Evolutionary conservation across 2,329 filamentous ascomycete species (phyloP).

Genomic region (Colletotrichum ledebouriae): DNA sequence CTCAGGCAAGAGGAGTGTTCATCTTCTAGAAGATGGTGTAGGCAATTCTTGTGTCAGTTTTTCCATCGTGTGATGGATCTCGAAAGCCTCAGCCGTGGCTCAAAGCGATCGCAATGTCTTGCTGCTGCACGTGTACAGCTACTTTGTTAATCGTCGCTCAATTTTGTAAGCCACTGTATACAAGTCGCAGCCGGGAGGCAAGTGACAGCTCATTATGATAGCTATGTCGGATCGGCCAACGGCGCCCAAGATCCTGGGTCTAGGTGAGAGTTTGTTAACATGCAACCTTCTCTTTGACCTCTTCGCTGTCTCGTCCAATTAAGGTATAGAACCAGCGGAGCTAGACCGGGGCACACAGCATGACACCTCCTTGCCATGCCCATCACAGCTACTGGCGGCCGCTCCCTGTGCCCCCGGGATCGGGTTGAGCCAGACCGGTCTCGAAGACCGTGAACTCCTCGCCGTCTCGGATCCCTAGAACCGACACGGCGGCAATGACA

Average conservation of each 20-base stretch:
- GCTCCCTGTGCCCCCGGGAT: constrained; percentile 12
- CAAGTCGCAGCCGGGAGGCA: constrained; percentile 6
- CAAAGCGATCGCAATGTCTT: constrained; percentile 22
- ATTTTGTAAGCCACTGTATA: constrained; percentile 10
- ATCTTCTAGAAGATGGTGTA: background rate
- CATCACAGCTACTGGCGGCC: constrained; percentile 19
- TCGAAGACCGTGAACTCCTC: constrained; percentile 10
- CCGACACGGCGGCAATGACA: background rate
- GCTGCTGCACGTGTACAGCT: constrained; percentile 6
- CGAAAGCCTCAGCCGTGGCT: constrained; percentile 1
- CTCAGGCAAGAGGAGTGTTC: background rate
- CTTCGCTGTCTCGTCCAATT: constrained; percentile 18
- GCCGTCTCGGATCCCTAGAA: constrained; percentile 4
- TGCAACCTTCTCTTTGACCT: background rate
- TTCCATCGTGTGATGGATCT: constrained; percentile 10
- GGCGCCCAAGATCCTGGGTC: constrained; percentile 28
- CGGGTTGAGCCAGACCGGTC: constrained; percentile 10
- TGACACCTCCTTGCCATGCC: background rate
- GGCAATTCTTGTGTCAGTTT: constrained; percentile 6
- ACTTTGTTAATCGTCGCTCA: constrained; percentile 28
- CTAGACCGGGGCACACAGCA: constrained; percentile 1
- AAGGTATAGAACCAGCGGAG: constrained; percentile 21
- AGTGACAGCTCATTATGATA: constrained; percentile 9
- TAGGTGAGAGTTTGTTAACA: constrained; percentile 22
- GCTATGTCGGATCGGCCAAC: constrained; percentile 11